These are phyloP conservation scores for Penicillium sp. DNA, from an alignment of 2,329 filamentous ascomycete species.

Conservation along the genomic window DNA sequence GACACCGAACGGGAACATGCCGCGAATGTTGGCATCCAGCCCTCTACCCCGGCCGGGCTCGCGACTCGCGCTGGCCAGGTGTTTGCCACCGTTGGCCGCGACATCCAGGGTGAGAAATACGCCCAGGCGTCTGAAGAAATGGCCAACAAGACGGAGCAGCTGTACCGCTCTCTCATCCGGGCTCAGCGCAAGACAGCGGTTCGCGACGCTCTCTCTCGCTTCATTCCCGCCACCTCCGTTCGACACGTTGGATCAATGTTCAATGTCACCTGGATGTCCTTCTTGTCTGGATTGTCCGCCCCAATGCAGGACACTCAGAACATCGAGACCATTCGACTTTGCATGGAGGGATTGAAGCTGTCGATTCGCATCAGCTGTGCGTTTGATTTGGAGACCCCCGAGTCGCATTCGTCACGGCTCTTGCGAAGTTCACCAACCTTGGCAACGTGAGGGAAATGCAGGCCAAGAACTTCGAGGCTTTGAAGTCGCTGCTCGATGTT, in stretches of 20 bases:
- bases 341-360: conserved; percentile 91
- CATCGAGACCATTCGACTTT: conserved; percentile 82
- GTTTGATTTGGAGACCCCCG: conserved; percentile 87
- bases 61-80: conserved; percentile 82
- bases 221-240: conserved; percentile 88
- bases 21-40: conserved; percentile 65
- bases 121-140: conserved; percentile 95
- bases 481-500: conserved; percentile 86
- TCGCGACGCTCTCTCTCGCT: conserved; percentile 62
- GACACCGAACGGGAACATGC: conserved; percentile 87
- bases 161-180: conserved; percentile 89
- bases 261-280: conserved; percentile 98
- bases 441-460: conserved; percentile 95
- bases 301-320: conserved; percentile 93
- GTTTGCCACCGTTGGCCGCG: conserved; percentile 83
- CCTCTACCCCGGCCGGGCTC: conserved; percentile 60
- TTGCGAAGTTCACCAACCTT: conserved; percentile 90
- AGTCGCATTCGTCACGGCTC: conserved; percentile 87
- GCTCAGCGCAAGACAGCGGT: conserved; percentile 77
- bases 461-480: conserved; percentile 90
- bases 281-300: conserved; percentile 87
- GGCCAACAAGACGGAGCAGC: conserved; percentile 69
- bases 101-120: conserved; percentile 87
- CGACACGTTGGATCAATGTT: conserved; percentile 98
- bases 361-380: conserved; percentile 89